Conservation (phyloP, 176 grass and related monocot species). For the Luzula sylvatica region DNA sequence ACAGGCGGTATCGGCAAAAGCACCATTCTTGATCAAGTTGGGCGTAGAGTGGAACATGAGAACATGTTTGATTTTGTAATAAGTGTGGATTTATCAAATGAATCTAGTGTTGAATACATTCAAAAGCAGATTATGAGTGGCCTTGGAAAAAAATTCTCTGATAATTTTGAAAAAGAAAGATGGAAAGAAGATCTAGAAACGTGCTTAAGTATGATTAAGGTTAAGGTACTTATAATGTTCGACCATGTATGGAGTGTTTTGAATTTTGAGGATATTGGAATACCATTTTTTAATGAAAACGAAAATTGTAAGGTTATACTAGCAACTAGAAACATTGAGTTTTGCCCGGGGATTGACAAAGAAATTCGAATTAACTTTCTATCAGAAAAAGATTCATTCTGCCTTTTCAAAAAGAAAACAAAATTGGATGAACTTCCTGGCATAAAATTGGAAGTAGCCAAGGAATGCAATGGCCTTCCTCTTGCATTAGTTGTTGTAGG, state of each 20-base stretch:
- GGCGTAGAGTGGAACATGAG: neutral
- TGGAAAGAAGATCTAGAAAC: neutral
- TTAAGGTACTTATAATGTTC: conserved; percentile 8
- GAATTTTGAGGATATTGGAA: conserved; percentile 4
- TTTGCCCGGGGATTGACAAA: conserved; percentile 6
- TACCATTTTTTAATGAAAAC: neutral
- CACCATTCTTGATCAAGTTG: conserved; percentile 5
- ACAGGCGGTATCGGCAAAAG: conserved; percentile 23
- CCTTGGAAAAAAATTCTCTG: neutral
- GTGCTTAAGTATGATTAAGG: neutral
- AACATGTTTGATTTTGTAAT: conserved; percentile 1
- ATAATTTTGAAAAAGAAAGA: neutral
- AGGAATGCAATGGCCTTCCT: conserved; percentile 14
- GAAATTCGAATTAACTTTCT: neutral
- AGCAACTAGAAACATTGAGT: neutral
- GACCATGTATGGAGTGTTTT: conserved; percentile 18
- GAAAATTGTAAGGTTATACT: conserved; percentile 13
- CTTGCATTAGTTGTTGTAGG: conserved; percentile 16
- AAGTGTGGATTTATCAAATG: conserved; percentile 3
- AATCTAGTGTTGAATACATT: neutral
- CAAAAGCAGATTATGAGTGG: neutral
- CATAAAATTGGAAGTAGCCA: conserved; percentile 8
- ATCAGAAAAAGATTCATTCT: conserved; percentile 13
- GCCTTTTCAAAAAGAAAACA: conserved; percentile 20
- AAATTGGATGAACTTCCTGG: neutral